Base-by-base conservation (phyloP, 2,329 filamentous ascomycete species). In the Fusarium pseudonygamai region DNA sequence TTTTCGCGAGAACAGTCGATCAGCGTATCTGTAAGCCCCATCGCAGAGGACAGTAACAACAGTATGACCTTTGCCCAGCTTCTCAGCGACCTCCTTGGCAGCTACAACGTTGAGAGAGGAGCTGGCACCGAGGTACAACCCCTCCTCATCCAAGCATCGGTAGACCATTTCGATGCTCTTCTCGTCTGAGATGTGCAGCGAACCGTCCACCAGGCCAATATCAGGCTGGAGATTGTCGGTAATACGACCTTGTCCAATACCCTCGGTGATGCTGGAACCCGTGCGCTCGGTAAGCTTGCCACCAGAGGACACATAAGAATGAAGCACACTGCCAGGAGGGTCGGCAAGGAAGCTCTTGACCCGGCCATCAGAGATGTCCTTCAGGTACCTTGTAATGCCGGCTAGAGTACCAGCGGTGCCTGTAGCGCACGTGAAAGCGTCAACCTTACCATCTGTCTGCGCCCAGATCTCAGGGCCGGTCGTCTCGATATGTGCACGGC, bases 121-220 rank as follows among this genome's bases (percentile, higher is more conserved):
- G 84, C 94, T 97, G 42, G 96, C 96, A 71, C 96, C 96, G 5
- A 99, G 88, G 82, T 99, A 99, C 58, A 99, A 84, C 5, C 96
- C 96, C 82, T 99, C 96, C 84, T 98, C 95, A 79, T 98, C 95
- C 72, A 99, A 86, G 80, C 96, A 97, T 73, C 96, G 88, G 85
- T 98, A 99, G 49, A 99, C 94, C 96, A 98, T 98, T 83, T 93
- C 94, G 76, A 99, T 96, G 78, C 92, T 97, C 89, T 97, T 95
- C 85, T 96, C 95, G 80, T 99, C 96, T 69, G 90, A 88, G 76
- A 99, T 94, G 80, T 92, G 88, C 78, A 99, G 79, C 40, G 94
- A 94, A 66, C 92, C 95, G 83, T 98, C 96, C 22, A 98, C 79
- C 49, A 97, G 86, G 69, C 88, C 92, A 65, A 99, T 88, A 79